Base-by-base conservation (phyloP, 257 asterid species). In the Solanum chiquidenum region DNA sequence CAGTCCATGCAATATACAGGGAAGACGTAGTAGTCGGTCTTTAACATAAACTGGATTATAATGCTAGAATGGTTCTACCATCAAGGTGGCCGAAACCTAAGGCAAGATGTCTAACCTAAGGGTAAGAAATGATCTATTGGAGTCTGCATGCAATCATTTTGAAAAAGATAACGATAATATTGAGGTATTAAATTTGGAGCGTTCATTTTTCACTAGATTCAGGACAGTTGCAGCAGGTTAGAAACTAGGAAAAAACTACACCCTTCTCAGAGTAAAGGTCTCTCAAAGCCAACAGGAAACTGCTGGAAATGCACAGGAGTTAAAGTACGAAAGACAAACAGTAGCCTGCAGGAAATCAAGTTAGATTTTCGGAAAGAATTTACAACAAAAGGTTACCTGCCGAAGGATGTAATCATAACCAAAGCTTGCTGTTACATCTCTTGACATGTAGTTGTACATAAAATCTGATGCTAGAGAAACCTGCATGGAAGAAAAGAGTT, bases 361-460 rank as follows among this genome's bases (percentile, higher is more conserved):
- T 29, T 25, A 80, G 38, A 27, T 14, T 80, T 80, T 49, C 0
- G 1, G 16, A 27, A 80, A 80, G 37, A 44, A 9, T 2, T 79
- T 27, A 52, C 25, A 31, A 86, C 64, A 73, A 86, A 80, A 34
- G 31, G 31, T 88, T 91, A 95, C 98, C 98, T 94, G 97, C 75
- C 97, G 93, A 79, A 95, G 94, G 87, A 91, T 92, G 88, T 92
- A 95, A 90, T 94, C 97, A 84, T 95, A 95, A 83, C 98, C 97
- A 74, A 92, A 86, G 87, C 95, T 95, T 85, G 97, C 94, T 49
- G 97, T 94, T 87, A 89, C 95, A 77, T 95, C 98, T 89, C 91
- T 91, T 21, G 97, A 95, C 92, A 92, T 86, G 76, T 91, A 93
- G 93, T 94, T 94, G 94, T 93, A 95, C 95, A 94, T 95, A 93